Conservation (phyloP, 768 basidiomycete genomes). For the Filobasidium floriforme region DNA sequence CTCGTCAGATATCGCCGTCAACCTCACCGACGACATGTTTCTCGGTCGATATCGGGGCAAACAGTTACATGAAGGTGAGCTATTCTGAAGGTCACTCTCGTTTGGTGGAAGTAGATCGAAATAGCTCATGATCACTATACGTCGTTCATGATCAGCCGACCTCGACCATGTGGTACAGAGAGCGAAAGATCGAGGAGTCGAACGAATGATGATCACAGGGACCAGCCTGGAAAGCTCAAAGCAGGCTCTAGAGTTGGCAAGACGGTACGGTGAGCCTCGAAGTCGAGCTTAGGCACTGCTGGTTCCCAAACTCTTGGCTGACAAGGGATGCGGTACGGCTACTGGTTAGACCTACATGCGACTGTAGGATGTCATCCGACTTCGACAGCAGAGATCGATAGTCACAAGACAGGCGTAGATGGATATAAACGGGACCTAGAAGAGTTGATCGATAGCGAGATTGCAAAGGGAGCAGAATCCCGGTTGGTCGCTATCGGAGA, state of each 20-base stretch:
- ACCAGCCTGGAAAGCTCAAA: conserved; percentile 60
- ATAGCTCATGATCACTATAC: background rate
- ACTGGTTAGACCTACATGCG: conserved; percentile 54
- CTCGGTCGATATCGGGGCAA: conserved; percentile 46
- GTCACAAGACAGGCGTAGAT: conserved; percentile 53
- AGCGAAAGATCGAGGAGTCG: conserved; percentile 56
- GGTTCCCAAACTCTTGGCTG: background rate
- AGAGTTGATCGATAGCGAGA: conserved; percentile 50
- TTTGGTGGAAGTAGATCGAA: background rate
- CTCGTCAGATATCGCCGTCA: conserved; percentile 47
- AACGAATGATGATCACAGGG: conserved; percentile 68
- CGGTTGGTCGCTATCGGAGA: conserved; percentile 61
- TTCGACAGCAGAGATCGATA: conserved; percentile 61
- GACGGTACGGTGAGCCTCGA: conserved; percentile 50
- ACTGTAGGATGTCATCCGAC: conserved; percentile 78
- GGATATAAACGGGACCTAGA: conserved; percentile 60
- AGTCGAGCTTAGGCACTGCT: background rate
- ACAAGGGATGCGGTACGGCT: background rate
- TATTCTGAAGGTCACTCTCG: background rate
- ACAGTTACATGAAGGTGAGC: conserved; percentile 44
- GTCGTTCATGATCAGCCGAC: conserved; percentile 51
- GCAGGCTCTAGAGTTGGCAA: conserved; percentile 58
- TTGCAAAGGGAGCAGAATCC: conserved; percentile 44
- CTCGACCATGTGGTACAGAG: conserved; percentile 56
- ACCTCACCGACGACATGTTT: conserved; percentile 49